A percentile compares a stretch with the other conserved stretches of the same genome.
Conservation (phyloP, 2,329 filamentous ascomycete species). For the Clarireedia paspali region DNA sequence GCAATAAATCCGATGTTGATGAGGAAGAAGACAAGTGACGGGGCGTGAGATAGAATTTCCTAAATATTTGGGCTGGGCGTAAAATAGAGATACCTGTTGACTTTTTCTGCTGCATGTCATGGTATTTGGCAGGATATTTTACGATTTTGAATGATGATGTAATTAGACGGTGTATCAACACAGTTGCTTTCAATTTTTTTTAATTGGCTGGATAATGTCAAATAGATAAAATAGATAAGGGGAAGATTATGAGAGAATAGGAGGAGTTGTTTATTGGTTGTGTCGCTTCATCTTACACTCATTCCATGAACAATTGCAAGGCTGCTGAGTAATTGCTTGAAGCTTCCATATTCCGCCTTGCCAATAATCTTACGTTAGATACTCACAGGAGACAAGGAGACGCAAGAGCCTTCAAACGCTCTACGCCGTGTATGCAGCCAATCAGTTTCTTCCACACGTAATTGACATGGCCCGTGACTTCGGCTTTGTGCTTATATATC, state of each 20-base stretch:
- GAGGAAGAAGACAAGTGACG: background rate
- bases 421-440: too few relatives aligned
- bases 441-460: too few relatives aligned
- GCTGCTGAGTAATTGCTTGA: too few relatives aligned
- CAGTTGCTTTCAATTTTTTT: background rate
- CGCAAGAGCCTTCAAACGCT: too few relatives aligned
- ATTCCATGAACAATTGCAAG: too few relatives aligned
- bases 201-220: background rate
- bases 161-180: background rate
- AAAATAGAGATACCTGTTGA: background rate
- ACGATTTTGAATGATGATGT: slow-evolving; percentile 5
- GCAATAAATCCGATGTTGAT: background rate
- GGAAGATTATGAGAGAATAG: background rate
- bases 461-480: background rate
- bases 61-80: background rate
- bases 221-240: background rate
- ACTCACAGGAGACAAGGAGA: too few relatives aligned
- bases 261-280: background rate
- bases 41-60: background rate
- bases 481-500: background rate
- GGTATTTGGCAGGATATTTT: background rate
- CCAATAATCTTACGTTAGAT: too few relatives aligned
- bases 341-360: too few relatives aligned
- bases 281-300: background rate
- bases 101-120: background rate